Evolutionary conservation across 768 basidiomycete genomes (phyloP).

Genomic region (Leccinum aurantiacum): DNA sequence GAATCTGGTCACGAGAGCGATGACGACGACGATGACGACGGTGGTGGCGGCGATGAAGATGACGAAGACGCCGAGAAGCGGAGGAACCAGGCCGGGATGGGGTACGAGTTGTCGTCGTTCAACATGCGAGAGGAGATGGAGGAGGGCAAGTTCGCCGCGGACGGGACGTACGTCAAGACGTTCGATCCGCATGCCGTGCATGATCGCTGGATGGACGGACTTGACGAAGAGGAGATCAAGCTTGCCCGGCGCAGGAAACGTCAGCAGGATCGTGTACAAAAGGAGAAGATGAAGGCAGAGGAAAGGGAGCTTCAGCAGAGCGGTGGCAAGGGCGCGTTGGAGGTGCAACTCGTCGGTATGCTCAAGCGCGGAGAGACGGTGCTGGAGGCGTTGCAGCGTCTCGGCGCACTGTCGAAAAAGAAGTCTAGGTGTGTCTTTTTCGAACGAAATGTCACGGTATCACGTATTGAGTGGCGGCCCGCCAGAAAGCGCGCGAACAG

Average conservation of each 20-base stretch:
- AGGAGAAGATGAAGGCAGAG: slow-evolving; percentile 66
- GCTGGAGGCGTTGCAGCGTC: slow-evolving; percentile 81
- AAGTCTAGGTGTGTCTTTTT: slow-evolving; percentile 24
- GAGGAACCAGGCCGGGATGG: slow-evolving; percentile 84
- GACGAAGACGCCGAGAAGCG: slow-evolving; percentile 79
- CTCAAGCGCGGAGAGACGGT: slow-evolving; percentile 91
- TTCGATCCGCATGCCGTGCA: slow-evolving; percentile 90
- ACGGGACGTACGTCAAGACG: slow-evolving; percentile 83
- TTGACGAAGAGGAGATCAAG: slow-evolving; percentile 85
- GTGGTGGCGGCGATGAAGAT: slow-evolving; percentile 35
- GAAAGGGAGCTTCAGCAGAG: slow-evolving; percentile 69
- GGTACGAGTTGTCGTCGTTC: slow-evolving; percentile 90
- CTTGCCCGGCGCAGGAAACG: slow-evolving; percentile 74
- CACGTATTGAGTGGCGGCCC: slow-evolving; percentile 2
- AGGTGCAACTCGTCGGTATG: slow-evolving; percentile 66
- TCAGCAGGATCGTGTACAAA: slow-evolving; percentile 70
- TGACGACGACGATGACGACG: slow-evolving; percentile 31
- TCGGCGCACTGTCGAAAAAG: slow-evolving; percentile 68
- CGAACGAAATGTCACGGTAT: not conserved
- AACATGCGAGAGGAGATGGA: slow-evolving; percentile 99
- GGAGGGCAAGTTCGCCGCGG: slow-evolving; percentile 94
- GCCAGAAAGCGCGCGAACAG: slow-evolving; percentile 32
- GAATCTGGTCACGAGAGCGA: slow-evolving; percentile 35
- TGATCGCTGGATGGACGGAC: slow-evolving; percentile 93
- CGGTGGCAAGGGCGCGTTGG: slow-evolving; percentile 62